A percentile compares a stretch with the other conserved stretches of the same genome.
phyloP scores from a whole-genome alignment of 139 green algal genomes.

The Chlamydomonas sphaeroides region DNA sequence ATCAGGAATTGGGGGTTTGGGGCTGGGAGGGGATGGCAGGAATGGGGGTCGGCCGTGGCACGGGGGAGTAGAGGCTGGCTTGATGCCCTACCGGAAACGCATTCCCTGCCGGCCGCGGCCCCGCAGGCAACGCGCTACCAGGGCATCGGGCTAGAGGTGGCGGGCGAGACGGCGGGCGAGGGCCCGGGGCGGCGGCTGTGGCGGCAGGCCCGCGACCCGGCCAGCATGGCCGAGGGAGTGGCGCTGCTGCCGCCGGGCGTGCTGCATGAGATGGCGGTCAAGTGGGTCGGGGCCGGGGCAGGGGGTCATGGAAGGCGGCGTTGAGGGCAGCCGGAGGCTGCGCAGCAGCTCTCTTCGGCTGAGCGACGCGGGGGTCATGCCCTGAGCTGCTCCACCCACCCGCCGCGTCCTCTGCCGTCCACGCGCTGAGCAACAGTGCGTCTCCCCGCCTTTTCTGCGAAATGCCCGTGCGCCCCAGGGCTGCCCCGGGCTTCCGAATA shows the following conservation, averaged over 20 bases:
- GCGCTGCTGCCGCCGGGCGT: constrained; percentile 30
- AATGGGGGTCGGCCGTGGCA: too few relatives aligned
- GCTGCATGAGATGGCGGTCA: constrained; percentile 16
- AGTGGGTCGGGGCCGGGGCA: neutral
- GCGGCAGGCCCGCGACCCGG: neutral
- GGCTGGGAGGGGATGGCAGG: too few relatives aligned
- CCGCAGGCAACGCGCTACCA: neutral
- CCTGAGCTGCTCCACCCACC: too few relatives aligned
- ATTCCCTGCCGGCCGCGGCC: neutral
- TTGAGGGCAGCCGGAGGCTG: neutral
- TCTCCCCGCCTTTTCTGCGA: too few relatives aligned
- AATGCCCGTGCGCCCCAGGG: neutral
- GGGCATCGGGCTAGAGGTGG: neutral
- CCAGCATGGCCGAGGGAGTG: neutral
- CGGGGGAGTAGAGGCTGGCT: too few relatives aligned
- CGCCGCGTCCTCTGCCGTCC: too few relatives aligned
- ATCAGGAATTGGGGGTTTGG: too few relatives aligned
- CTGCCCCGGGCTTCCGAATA: too few relatives aligned
- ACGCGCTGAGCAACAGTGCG: neutral
- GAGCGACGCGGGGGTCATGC: too few relatives aligned
- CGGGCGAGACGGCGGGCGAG: neutral
- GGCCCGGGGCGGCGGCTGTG: neutral
- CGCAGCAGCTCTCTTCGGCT: too few relatives aligned
- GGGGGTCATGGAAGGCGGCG: neutral
- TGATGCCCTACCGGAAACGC: neutral